Evolutionary conservation across 2,329 filamentous ascomycete genomes (phyloP), one percentile per base, ranked within the genome.

Genomic region (Exophiala sp.): DNA sequence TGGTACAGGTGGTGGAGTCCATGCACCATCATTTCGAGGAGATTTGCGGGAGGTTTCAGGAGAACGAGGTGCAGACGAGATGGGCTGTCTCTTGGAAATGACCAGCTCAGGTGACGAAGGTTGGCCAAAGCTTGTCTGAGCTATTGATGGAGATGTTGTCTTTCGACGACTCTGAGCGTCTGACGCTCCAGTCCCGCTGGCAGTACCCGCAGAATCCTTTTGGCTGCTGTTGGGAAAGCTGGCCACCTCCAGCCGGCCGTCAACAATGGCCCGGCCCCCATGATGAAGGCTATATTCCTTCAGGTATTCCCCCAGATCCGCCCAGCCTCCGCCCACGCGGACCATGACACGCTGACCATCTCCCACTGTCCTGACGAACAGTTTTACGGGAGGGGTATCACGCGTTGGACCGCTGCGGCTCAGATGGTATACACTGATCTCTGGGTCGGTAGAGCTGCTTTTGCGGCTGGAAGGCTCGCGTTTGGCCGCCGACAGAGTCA

Each of bases 331-430:
- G 10, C 93, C 93, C 10, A 98, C 91, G 29, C 93, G 86, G 6
- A 98, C 93, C 93, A 98, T 97, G 54, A 97, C 89, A 44, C 93
- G 82, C 67, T 97, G 89, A 13, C 87, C 88, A 66, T 95, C 89
- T 43, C 93, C 93, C 2, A 98, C 90, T 1, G 89, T 83, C 13
- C 93, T 85, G 45, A 98, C 90, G 63, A 94, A 95, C 3, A 98
- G 79, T 69, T 96, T 97, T 64, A 96, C 90, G 0, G 93, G 93
- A 10, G 88, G 54, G 8, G 46, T 44, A 43, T 61, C 59, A 11
- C 57, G 58, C 16, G 50, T 37, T 81, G 57, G 93, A 29, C 85
- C 88, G 14, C 85, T 83, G 41, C 89, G 82, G 11, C 88, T 88
- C 30, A 98, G 78, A 68, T 97, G 90, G 62, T 97, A 98, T 2